A percentile compares a stretch with the other conserved stretches of the same genome.
Evolutionary conservation across 768 basidiomycete genomes (phyloP).

Genomic region (Boletus speciosus): DNA sequence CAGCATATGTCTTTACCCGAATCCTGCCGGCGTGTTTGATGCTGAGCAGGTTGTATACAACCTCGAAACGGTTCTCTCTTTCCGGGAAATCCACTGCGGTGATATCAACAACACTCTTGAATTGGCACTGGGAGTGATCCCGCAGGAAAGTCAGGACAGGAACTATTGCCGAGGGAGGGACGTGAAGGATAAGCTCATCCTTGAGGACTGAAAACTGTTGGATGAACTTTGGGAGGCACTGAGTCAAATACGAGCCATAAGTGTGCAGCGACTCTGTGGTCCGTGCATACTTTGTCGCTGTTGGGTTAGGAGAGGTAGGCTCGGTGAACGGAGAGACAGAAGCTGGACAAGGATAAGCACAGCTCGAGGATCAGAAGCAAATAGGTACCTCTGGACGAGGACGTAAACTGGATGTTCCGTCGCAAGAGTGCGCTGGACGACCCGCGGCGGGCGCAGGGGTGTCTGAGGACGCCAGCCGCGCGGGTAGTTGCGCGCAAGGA

Average conservation of each 20-base stretch:
- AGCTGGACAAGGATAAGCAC: constrained; percentile 37
- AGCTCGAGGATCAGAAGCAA: neutral
- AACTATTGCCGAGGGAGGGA: constrained; percentile 74
- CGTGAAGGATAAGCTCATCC: constrained; percentile 91
- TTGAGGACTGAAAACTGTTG: constrained; percentile 97
- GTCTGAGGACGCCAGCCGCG: constrained; percentile 43
- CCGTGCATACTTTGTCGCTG: constrained; percentile 65
- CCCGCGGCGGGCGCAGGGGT: constrained; percentile 34
- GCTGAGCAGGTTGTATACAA: constrained; percentile 93
- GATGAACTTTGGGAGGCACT: constrained; percentile 94
- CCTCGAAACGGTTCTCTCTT: constrained; percentile 89
- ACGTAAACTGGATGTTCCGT: constrained; percentile 48
- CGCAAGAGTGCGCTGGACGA: constrained; percentile 24
- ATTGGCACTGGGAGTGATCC: constrained; percentile 94
- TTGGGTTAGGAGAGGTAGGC: constrained; percentile 84
- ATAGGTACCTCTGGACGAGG: constrained; percentile 45
- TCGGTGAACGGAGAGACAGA: constrained; percentile 83
- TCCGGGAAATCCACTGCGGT: constrained; percentile 95
- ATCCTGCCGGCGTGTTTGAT: constrained; percentile 76
- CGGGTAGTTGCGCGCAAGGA: constrained; percentile 44
- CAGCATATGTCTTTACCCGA: constrained; percentile 95
- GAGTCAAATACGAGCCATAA: constrained; percentile 90
- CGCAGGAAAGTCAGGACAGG: constrained; percentile 90
- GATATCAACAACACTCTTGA: constrained; percentile 89
- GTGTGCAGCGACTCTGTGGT: constrained; percentile 79